Percentiles rank a stretch among this genome's conserved stretches.
Evolutionary conservation across 1,284 basidiomycete species (phyloP).

Genomic region (Heterobasidion parviporum): DNA sequence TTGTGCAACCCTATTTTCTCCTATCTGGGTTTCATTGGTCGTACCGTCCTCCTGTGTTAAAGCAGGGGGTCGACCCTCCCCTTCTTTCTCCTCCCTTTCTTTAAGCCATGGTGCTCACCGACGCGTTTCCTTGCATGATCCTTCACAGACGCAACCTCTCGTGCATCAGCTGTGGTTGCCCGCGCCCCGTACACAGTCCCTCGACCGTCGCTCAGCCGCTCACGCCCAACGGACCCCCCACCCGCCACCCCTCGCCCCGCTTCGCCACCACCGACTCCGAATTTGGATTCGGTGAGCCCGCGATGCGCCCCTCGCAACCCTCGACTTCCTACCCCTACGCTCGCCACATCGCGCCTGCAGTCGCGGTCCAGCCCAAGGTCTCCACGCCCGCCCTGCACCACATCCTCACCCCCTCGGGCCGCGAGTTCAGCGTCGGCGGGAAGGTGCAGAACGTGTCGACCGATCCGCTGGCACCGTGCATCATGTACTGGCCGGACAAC

Average conservation of each 20-base stretch:
- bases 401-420: constrained; percentile 63
- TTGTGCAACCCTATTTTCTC: background rate
- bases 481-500: constrained; percentile 85
- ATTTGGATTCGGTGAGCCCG: background rate
- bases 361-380: constrained; percentile 30
- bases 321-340: background rate
- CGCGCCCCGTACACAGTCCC: constrained; percentile 34
- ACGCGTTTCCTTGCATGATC: constrained; percentile 28
- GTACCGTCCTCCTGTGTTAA: too few relatives aligned
- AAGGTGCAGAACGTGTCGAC: constrained; percentile 68
- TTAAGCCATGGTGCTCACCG: too few relatives aligned
- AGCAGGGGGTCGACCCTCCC: too few relatives aligned
- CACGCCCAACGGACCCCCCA: constrained; percentile 14
- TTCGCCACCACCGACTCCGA: constrained; percentile 17
- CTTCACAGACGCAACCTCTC: constrained; percentile 58
- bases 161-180: constrained; percentile 67
- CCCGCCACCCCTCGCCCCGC: constrained; percentile 21
- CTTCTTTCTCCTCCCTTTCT: background rate
- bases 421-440: constrained; percentile 63
- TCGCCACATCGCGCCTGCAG: background rate
- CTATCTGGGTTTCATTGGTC: too few relatives aligned
- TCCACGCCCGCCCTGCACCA: constrained; percentile 17
- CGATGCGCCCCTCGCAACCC: background rate
- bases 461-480: constrained; percentile 61
- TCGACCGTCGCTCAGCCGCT: constrained; percentile 13